Conservation (phyloP, 306 rosid species). For the Oemleria cerasiformis region DNA sequence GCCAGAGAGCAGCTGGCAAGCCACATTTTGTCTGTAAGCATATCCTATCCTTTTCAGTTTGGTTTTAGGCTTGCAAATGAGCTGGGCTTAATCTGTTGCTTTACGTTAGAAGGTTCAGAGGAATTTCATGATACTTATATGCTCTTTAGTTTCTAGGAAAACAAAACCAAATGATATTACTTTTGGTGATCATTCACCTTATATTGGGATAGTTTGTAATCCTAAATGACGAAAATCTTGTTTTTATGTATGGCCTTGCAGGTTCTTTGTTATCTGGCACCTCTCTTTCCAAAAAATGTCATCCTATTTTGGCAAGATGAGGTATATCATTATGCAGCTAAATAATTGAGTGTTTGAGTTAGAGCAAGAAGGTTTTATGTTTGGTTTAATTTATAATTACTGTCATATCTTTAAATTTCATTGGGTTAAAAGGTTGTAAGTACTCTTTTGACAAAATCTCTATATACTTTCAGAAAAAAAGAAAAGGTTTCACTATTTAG, state of each 20-base stretch:
- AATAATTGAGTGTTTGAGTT: conserved; percentile 9
- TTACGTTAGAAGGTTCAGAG: not conserved
- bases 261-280: conserved; percentile 88
- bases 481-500: conserved; percentile 2
- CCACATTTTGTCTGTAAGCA: conserved; percentile 81
- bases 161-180: not conserved
- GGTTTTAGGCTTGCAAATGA: not conserved
- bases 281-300: conserved; percentile 83
- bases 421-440: not conserved
- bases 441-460: not conserved
- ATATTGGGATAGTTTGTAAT: conserved; percentile 4
- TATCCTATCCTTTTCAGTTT: conserved; percentile 7
- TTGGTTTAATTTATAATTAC: not conserved
- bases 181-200: not conserved
- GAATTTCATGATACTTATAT: not conserved
- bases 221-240: conserved; percentile 19
- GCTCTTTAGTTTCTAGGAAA: not conserved
- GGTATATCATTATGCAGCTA: conserved; percentile 48
- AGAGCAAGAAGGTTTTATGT: not conserved
- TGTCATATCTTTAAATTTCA: not conserved
- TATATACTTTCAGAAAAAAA: too few relatives aligned
- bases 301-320: conserved; percentile 91
- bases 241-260: conserved; percentile 28
- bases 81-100: not conserved
- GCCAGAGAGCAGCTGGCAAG: conserved; percentile 87